phyloP scores from a whole-genome alignment of 176 grass and related monocot species.

The Bolboschoenus planiculmis region DNA sequence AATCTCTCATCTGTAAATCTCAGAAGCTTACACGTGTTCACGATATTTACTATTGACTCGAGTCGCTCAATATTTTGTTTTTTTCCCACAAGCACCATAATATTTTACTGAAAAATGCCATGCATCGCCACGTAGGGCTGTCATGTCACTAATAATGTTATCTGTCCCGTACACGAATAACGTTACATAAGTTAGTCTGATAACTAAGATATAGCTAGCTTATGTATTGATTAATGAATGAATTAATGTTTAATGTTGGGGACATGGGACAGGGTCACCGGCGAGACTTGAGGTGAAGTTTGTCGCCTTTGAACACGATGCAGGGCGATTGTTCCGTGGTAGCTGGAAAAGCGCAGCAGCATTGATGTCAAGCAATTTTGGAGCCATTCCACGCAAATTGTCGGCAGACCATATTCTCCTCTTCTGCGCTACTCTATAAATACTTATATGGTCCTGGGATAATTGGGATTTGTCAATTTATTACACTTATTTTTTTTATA shows the following conservation, averaged over 20 bases:
- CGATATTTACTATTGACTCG: neutral
- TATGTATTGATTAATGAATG: too few relatives aligned
- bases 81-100: neutral
- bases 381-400: neutral
- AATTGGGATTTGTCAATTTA: neutral
- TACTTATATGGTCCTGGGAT: too few relatives aligned
- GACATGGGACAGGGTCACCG: too few relatives aligned
- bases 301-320: neutral
- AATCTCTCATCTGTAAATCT: neutral
- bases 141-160: neutral
- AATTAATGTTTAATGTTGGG: too few relatives aligned
- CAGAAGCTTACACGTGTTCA: neutral
- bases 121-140: neutral
- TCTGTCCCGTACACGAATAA: neutral
- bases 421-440: too few relatives aligned
- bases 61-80: neutral
- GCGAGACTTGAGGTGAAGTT: neutral
- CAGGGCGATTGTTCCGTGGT: neutral
- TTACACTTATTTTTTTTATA: too few relatives aligned
- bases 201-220: too few relatives aligned
- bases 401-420: constrained; percentile 1
- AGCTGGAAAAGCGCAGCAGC: neutral
- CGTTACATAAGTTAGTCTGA: too few relatives aligned
- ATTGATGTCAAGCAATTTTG: constrained; percentile 7
- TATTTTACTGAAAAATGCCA: neutral